Conservation (phyloP, 2,329 filamentous ascomycete species). For the Cercospora berteroae region DNA sequence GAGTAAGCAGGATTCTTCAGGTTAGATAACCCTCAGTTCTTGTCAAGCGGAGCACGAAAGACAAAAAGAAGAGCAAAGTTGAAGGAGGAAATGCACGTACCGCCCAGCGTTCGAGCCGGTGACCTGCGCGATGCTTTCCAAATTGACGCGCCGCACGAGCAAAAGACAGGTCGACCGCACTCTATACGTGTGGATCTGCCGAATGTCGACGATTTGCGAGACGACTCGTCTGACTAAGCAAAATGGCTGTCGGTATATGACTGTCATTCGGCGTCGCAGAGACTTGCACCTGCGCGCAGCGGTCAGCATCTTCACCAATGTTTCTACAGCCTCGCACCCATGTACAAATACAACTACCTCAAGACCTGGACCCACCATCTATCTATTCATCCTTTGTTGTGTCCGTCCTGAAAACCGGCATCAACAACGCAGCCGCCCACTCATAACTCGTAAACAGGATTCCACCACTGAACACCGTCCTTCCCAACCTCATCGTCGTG, state of each 20-base stretch:
- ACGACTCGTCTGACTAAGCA: background rate
- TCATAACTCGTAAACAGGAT: slow-evolving; percentile 65
- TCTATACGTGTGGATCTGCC: background rate
- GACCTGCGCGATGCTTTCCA: background rate
- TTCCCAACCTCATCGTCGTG: slow-evolving; percentile 64
- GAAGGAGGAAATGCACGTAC: background rate
- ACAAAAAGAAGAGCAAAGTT: too few species aligned
- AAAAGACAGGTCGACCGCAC: background rate
- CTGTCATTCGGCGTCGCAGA: background rate
- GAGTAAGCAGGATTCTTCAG: too few species aligned
- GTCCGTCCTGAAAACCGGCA: slow-evolving; percentile 35
- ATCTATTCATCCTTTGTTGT: slow-evolving; percentile 8
- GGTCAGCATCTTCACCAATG: background rate
- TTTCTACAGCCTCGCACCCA: background rate
- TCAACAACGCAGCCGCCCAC: slow-evolving; percentile 52
- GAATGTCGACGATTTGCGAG: background rate
- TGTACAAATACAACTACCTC: background rate
- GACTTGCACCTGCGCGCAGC: background rate
- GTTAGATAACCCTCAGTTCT: too few species aligned
- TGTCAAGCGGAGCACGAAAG: too few species aligned
- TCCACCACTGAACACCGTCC: slow-evolving; percentile 64
- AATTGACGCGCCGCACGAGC: background rate
- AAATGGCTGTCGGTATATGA: background rate
- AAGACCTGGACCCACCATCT: background rate
- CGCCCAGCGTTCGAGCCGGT: background rate